A percentile compares a stretch with the other conserved stretches of the same genome.
Conservation (phyloP, 2,329 filamentous ascomycete genomes). For the Sporothrix protearum region DNA sequence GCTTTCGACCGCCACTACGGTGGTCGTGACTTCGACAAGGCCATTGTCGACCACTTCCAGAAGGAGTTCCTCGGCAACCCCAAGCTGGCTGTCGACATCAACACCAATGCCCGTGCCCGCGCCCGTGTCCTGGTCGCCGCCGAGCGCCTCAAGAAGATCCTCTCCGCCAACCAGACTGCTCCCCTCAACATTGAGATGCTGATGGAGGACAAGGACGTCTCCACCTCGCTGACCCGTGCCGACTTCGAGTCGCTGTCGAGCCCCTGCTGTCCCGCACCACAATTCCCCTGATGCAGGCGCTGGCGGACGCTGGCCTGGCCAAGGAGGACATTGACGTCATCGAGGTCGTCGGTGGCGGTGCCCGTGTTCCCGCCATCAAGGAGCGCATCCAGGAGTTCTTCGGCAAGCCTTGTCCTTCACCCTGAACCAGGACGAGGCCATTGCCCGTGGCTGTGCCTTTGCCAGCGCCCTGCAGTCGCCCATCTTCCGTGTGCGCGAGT, state of each 20-base stretch:
- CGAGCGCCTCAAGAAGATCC: slow-evolving; percentile 97
- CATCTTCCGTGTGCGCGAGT: slow-evolving; percentile 97
- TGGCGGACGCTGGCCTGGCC: slow-evolving; percentile 88
- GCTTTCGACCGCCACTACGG: slow-evolving; percentile 94
- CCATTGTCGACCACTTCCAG: slow-evolving; percentile 88
- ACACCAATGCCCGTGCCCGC: slow-evolving; percentile 82
- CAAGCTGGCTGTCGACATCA: slow-evolving; percentile 97
- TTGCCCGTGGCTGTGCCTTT: slow-evolving; percentile 93
- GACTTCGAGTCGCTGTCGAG: slow-evolving; percentile 90
- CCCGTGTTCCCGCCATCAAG: slow-evolving; percentile 91
- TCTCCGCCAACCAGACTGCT: slow-evolving; percentile 90
- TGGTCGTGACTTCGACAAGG: slow-evolving; percentile 95
- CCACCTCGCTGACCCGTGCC: slow-evolving; percentile 83
- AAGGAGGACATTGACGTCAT: slow-evolving; percentile 88
- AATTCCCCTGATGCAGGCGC: slow-evolving; percentile 78
- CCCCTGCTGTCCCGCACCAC: slow-evolving; percentile 73
- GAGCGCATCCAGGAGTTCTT: slow-evolving; percentile 87
- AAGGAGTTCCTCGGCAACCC: slow-evolving; percentile 96
- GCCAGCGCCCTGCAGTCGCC: slow-evolving; percentile 96
- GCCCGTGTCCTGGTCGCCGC: slow-evolving; percentile 82
- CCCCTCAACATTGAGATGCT: slow-evolving; percentile 96
- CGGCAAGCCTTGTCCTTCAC: slow-evolving; percentile 91
- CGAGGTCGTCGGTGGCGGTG: slow-evolving; percentile 91
- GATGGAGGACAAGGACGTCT: slow-evolving; percentile 96
- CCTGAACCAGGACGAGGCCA: slow-evolving; percentile 95